Evolutionary conservation across 208 protist species (phyloP).

Genomic region (Acanthamoeba culbertsoni): DNA sequence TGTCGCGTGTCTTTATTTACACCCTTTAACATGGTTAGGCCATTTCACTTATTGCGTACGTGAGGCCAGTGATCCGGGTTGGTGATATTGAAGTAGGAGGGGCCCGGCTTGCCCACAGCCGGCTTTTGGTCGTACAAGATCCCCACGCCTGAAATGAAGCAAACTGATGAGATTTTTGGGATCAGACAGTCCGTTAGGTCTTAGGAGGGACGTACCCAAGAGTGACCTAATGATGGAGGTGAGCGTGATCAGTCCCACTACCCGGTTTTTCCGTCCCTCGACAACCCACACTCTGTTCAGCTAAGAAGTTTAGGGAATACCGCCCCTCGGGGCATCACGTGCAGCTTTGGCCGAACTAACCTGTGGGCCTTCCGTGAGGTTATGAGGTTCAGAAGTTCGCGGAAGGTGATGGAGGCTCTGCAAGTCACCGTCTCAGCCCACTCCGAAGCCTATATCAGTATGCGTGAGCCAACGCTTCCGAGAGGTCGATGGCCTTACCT

Average conservation of each 20-base stretch:
- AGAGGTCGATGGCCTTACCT: neutral
- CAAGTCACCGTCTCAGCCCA: neutral
- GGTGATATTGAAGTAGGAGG: neutral
- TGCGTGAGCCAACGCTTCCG: neutral
- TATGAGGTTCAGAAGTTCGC: neutral
- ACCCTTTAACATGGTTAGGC: neutral
- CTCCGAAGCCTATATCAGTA: neutral
- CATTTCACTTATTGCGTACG: neutral
- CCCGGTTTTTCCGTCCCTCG: neutral
- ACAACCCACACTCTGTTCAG: conserved; percentile 32
- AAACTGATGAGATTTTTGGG: neutral
- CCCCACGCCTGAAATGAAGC: neutral
- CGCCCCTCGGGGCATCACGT: neutral
- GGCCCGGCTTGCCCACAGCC: neutral
- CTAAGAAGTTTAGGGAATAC: too few relatives aligned
- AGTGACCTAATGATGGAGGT: conserved; percentile 24
- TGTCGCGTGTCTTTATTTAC: neutral
- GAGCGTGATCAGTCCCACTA: conserved; percentile 6
- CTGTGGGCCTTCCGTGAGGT: conserved; percentile 3
- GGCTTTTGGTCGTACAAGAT: conserved; percentile 44
- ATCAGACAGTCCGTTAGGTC: too few relatives aligned
- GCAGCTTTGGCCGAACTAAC: too few relatives aligned
- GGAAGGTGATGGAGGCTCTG: neutral
- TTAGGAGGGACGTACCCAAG: neutral
- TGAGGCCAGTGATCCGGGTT: conserved; percentile 46